These are phyloP conservation scores for Chenopodium formosanum DNA, from an alignment of 148 eudicot species.

Conservation along the genomic window DNA sequence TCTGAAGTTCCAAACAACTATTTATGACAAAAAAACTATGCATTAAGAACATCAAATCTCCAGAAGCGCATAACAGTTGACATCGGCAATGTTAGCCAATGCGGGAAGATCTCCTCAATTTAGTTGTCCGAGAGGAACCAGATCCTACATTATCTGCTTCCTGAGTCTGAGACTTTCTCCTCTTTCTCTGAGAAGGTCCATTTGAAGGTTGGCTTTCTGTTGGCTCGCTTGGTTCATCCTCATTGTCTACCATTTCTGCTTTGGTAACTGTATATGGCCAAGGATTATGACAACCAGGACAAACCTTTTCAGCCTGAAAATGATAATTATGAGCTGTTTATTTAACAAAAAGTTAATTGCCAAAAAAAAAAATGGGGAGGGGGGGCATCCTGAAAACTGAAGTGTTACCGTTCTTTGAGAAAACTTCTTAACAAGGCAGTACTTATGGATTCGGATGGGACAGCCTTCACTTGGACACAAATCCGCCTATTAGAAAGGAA, in stretches of 20 bases:
- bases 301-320: constrained; percentile 64
- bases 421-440: constrained; percentile 74
- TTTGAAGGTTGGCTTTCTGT: constrained; percentile 30
- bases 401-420: constrained; percentile 57
- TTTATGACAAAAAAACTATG: constrained; percentile 5
- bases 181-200: constrained; percentile 35
- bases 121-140: constrained; percentile 31
- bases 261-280: constrained; percentile 58
- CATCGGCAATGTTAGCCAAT: constrained; percentile 14
- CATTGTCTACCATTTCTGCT: constrained; percentile 54
- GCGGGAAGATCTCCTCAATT: constrained; percentile 34
- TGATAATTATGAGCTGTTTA: not conserved
- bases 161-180: constrained; percentile 27
- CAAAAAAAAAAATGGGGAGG: not conserved
- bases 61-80: not conserved
- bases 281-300: constrained; percentile 69
- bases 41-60: constrained; percentile 1
- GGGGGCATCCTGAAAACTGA: not conserved
- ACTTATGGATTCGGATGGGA: constrained; percentile 62
- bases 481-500: constrained; percentile 56
- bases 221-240: constrained; percentile 31
- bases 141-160: constrained; percentile 23
- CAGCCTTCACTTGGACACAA: constrained; percentile 71
- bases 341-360: not conserved
- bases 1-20: constrained; percentile 1